Conservation (phyloP, 805 yeast species). For the Starmerella gropengiesseri region DNA sequence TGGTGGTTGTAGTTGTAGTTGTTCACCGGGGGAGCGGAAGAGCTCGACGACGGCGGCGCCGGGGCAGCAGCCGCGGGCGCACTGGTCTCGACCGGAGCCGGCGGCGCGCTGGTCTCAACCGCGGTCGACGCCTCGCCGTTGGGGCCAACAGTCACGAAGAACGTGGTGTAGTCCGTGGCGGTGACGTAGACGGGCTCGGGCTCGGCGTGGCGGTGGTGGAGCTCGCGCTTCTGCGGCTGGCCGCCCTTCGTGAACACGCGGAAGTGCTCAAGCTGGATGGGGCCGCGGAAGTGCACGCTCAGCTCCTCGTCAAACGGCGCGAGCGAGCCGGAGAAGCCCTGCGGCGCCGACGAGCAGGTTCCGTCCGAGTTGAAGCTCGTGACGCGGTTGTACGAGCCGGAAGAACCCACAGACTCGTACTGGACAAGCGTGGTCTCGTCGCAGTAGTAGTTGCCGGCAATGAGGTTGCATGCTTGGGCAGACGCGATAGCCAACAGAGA, state of each 20-base stretch:
- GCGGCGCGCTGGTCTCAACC: conserved; percentile 21
- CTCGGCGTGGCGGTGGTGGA: conserved; percentile 38
- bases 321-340: conserved; percentile 56
- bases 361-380: conserved; percentile 69
- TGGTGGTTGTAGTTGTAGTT: conserved; percentile 24
- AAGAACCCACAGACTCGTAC: conserved; percentile 66
- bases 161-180: conserved; percentile 61
- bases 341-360: conserved; percentile 49
- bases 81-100: too few relatives aligned
- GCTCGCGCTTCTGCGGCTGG: conserved; percentile 38
- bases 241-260: conserved; percentile 66
- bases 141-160: conserved; percentile 26
- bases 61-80: conserved; percentile 26
- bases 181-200: conserved; percentile 57
- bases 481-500: conserved; percentile 24
- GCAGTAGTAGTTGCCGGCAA: conserved; percentile 79
- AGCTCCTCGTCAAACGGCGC: conserved; percentile 80
- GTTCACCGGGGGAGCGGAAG: conserved; percentile 5
- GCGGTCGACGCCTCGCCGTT: conserved; percentile 15
- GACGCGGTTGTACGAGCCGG: conserved; percentile 75
- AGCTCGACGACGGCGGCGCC: conserved; percentile 5
- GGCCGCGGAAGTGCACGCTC: conserved; percentile 86
- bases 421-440: conserved; percentile 52
- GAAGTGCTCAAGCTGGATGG: conserved; percentile 65
- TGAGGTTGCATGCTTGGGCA: conserved; percentile 37